Percentiles rank a stretch among this genome's conserved stretches.
phyloP scores from a whole-genome alignment of 2,329 filamentous ascomycete genomes.

The Claviceps sp. region DNA sequence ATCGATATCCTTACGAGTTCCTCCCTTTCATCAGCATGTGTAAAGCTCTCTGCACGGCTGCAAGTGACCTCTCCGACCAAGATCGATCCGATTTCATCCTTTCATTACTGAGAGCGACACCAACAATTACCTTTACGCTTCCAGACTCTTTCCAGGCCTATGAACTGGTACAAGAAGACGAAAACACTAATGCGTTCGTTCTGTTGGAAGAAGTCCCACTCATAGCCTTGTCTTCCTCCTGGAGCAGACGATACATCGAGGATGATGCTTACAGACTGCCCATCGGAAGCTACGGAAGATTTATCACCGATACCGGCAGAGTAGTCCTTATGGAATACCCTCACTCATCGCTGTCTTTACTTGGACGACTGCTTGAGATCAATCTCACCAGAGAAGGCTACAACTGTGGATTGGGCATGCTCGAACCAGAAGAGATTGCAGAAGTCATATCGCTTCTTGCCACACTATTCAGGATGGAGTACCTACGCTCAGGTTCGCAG shows the following conservation, averaged over 20 bases:
- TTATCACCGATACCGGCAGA: constrained; percentile 65
- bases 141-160: constrained; percentile 61
- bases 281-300: constrained; percentile 51
- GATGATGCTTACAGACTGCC: constrained; percentile 49
- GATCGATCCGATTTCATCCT: constrained; percentile 39
- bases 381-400: constrained; percentile 45
- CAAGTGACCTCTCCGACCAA: constrained; percentile 15
- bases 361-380: constrained; percentile 63
- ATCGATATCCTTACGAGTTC: constrained; percentile 77
- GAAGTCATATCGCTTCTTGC: constrained; percentile 66
- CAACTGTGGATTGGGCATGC: constrained; percentile 35
- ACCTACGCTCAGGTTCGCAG: constrained; percentile 21
- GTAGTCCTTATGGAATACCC: constrained; percentile 64
- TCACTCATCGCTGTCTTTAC: constrained; percentile 67
- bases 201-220: constrained; percentile 52
- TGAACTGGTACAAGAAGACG: constrained; percentile 68
- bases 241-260: constrained; percentile 28
- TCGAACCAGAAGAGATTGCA: constrained; percentile 48
- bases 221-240: constrained; percentile 36
- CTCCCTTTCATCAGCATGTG: constrained; percentile 63
- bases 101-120: constrained; percentile 53
- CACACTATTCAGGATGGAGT: constrained; percentile 47
- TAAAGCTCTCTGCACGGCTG: constrained; percentile 41
- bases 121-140: constrained; percentile 66
- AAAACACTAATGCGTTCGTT: constrained; percentile 67